These are phyloP conservation scores for Mycena sanguinolenta DNA, from an alignment of 768 basidiomycete species.

Conservation along the genomic window DNA sequence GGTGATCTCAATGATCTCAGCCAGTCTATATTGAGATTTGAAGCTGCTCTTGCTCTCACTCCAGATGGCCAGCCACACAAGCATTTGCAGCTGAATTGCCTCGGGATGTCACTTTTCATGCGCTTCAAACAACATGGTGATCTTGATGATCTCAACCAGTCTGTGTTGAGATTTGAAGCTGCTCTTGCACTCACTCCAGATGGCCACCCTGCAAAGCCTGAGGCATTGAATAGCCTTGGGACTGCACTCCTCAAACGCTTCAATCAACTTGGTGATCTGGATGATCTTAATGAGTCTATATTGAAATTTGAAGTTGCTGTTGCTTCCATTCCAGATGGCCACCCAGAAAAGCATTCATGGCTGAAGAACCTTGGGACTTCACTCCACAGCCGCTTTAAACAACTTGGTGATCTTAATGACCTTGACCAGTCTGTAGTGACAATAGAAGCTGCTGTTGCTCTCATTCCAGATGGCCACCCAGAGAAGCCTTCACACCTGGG, in stretches of 20 bases:
- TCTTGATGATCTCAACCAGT: too few species aligned
- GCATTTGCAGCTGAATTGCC: neutral
- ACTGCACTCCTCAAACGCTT: too few species aligned
- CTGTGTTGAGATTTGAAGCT: too few species aligned
- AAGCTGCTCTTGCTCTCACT: neutral
- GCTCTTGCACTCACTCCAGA: too few species aligned
- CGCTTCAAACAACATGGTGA: neutral
- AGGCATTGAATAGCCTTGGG: too few species aligned
- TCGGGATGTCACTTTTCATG: neutral
- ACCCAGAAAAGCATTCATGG: neutral
- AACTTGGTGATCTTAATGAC: too few species aligned
- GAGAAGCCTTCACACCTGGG: neutral
- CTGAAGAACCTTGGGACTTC: neutral
- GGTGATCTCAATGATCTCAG: too few species aligned
- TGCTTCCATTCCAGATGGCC: neutral
- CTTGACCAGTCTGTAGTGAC: neutral
- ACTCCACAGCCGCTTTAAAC: neutral
- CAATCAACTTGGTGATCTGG: too few species aligned
- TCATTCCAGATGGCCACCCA: neutral
- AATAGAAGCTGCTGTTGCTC: neutral
- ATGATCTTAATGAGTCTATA: too few species aligned
- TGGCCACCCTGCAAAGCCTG: too few species aligned
- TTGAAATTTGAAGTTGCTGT: neutral
- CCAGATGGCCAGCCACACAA: neutral
- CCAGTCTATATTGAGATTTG: too few species aligned